Evolutionary conservation across 257 asterid genomes (phyloP).

Genomic region (Knoxia roxburghii): DNA sequence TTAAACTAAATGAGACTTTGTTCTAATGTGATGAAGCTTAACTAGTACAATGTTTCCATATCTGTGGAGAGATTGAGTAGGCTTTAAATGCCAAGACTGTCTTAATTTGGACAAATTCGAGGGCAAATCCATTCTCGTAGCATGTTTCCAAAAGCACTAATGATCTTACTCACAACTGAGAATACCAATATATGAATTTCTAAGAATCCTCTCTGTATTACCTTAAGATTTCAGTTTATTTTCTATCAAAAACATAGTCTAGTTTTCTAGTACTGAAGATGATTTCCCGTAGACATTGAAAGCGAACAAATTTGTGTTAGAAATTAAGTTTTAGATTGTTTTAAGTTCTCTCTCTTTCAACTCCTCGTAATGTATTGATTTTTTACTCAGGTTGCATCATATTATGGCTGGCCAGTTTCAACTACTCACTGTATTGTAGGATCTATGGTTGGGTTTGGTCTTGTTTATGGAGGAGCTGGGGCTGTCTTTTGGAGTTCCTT

Average conservation of each 20-base stretch:
- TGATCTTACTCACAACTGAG: neutral
- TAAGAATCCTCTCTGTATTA: neutral
- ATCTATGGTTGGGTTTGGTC: constrained; percentile 95
- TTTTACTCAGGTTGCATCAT: constrained; percentile 75
- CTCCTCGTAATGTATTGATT: neutral
- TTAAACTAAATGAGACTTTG: neutral
- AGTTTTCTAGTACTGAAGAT: neutral
- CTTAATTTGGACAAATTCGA: neutral
- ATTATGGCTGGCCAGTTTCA: constrained; percentile 95
- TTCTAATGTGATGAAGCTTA: neutral
- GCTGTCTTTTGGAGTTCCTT: constrained; percentile 96
- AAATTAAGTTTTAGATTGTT: neutral
- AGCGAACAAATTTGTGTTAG: neutral
- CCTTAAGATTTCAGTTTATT: neutral
- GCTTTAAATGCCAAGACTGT: neutral
- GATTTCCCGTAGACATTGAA: neutral
- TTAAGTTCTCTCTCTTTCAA: neutral
- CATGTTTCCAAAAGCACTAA: neutral
- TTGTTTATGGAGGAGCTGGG: constrained; percentile 79
- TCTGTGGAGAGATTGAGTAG: neutral
- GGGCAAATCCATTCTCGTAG: neutral
- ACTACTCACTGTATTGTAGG: constrained; percentile 97
- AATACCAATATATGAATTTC: neutral
- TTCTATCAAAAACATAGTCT: neutral
- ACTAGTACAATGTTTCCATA: neutral